phyloP scores from a whole-genome alignment of 805 yeast genomes.

The Candida parachauliodes region DNA sequence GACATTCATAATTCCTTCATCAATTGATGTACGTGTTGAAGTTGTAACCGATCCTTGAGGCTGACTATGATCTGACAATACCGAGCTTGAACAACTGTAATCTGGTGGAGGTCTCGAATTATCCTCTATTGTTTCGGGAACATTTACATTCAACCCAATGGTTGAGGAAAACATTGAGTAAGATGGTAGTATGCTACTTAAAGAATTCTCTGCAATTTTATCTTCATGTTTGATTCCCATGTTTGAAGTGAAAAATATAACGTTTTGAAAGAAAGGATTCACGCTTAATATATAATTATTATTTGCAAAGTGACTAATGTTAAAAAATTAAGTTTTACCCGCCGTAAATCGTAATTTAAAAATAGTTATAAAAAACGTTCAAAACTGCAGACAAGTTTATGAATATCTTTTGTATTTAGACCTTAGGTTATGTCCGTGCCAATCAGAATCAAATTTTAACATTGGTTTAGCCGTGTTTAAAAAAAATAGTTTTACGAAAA shows the following conservation, averaged over 20 bases:
- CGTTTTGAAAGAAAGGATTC: background rate
- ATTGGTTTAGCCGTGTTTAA: too few relatives aligned
- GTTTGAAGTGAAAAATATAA: background rate
- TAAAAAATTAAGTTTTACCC: too few relatives aligned
- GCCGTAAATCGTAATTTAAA: too few relatives aligned
- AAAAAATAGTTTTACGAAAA: too few relatives aligned
- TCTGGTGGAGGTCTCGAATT: slow-evolving; percentile 8
- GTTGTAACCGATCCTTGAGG: slow-evolving; percentile 1
- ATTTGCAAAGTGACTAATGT: too few relatives aligned
- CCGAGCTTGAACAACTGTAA: slow-evolving; percentile 3
- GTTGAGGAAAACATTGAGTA: slow-evolving; percentile 31
- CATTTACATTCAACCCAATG: slow-evolving; percentile 14
- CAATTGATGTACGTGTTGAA: background rate
- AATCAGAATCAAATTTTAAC: too few relatives aligned
- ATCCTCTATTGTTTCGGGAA: slow-evolving; percentile 12
- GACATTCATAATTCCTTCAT: background rate
- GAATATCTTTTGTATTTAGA: too few relatives aligned
- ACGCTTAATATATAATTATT: too few relatives aligned
- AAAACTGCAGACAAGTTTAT: too few relatives aligned
- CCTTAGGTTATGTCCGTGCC: too few relatives aligned
- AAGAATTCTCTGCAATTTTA: slow-evolving; percentile 18
- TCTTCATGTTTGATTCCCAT: slow-evolving; percentile 1
- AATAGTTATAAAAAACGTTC: too few relatives aligned
- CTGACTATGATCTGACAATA: slow-evolving; percentile 5
- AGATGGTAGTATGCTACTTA: slow-evolving; percentile 39